Evolutionary conservation across 2,329 filamentous ascomycete genomes (phyloP), one percentile per base, ranked within the genome.

Genomic region (Pezizomycotina sp.): DNA sequence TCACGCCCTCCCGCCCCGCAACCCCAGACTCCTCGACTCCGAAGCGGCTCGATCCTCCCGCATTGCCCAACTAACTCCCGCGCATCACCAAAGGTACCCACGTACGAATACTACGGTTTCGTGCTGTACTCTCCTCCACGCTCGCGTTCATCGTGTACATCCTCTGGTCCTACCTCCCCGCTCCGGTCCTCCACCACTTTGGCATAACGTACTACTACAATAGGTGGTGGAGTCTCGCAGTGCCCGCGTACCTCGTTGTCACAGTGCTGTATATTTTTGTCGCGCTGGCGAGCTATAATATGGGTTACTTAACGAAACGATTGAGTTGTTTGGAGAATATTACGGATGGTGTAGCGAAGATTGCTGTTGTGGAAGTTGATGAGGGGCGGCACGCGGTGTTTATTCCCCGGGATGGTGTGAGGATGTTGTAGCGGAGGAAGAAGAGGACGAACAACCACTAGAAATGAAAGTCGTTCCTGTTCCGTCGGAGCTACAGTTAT

Each of bases 91-190:
- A 83, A 89, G 55, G 84, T 98, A 2, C 89, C 89, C n/a, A 98
- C 89, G 0, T 95, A 98, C 62, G 89, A 98, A 56, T 98, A 95
- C 69, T 95, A 95, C 57, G 89, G 89, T 55, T 98, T 98, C 60
- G 86, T 92, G 35, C 69, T 98, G 31, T 95, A 98, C 61, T 68
- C 24, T 81, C 86, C 54, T 84, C 77, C 45, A 81, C 76, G 14
- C 64, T 89, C 33, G 73, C 73, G 2, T 95, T 95, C 55, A 58
- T 73, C 8, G 66, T 75, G 44, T 77, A 77, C 54, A 58, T 77
- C 14, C 61, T 77, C 7, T 93, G 84, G 89, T 78, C 78, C 9
- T 95, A 89, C 59, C 72, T 95, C 4, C 89, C 89, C 0, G 81
- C 78, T 15, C 83, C 84, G 0, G 83, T 95, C 56, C 67, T 98